Evolutionary conservation across 306 rosid genomes (phyloP).

Genomic region (Fragaria iinumae): DNA sequence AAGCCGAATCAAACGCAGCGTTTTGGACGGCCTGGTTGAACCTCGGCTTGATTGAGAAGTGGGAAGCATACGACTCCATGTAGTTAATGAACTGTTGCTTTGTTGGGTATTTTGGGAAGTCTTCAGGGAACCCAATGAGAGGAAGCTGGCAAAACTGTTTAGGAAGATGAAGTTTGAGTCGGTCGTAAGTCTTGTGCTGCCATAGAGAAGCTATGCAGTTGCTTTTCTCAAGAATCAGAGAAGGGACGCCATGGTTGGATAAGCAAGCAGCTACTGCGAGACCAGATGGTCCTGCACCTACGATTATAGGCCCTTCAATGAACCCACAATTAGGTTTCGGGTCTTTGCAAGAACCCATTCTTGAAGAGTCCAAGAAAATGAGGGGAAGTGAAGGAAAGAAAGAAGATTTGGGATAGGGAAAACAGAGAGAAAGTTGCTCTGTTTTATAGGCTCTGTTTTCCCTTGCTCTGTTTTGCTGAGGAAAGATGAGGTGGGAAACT

Average conservation of each 20-base stretch:
- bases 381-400: background rate
- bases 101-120: conserved; percentile 77
- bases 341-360: conserved; percentile 56
- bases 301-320: conserved; percentile 70
- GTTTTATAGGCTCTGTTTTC: conserved; percentile 22
- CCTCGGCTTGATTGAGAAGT: conserved; percentile 53
- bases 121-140: conserved; percentile 49
- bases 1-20: conserved; percentile 46
- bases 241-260: conserved; percentile 47
- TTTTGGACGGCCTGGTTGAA: conserved; percentile 58
- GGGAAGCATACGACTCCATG: conserved; percentile 71
- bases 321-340: conserved; percentile 31
- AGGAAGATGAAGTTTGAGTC: conserved; percentile 90
- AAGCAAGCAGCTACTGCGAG: conserved; percentile 85
- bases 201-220: conserved; percentile 80
- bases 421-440: conserved; percentile 14
- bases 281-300: conserved; percentile 98
- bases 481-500: conserved; percentile 14
- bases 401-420: background rate
- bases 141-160: conserved; percentile 82
- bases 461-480: background rate
- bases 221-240: conserved; percentile 58
- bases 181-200: conserved; percentile 73
- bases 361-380: conserved; percentile 13
- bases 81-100: conserved; percentile 76